phyloP scores from a whole-genome alignment of 1,284 basidiomycete genomes.

The Somion occarium region DNA sequence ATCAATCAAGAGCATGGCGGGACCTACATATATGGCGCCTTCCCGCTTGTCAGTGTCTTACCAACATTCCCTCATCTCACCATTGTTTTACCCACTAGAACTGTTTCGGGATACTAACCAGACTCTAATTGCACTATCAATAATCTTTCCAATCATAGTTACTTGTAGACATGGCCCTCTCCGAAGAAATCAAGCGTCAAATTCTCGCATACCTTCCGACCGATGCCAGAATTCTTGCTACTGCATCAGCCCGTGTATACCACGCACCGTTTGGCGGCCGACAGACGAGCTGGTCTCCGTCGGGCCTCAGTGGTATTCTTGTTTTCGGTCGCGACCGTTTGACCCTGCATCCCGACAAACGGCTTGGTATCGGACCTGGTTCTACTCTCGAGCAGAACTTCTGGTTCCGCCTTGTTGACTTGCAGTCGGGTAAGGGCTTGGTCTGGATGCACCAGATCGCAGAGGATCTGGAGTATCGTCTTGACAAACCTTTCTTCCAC shows the following conservation, averaged over 20 bases:
- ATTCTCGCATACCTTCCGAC: slow-evolving; percentile 25
- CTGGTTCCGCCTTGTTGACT: slow-evolving; percentile 75
- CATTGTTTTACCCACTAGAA: not conserved
- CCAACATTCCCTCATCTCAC: not conserved
- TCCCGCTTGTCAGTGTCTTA: not conserved
- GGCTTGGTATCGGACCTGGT: slow-evolving; percentile 14
- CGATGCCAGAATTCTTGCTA: slow-evolving; percentile 22
- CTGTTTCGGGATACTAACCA: not conserved
- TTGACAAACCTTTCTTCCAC: slow-evolving; percentile 93
- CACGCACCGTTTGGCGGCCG: slow-evolving; percentile 45
- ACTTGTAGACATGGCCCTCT: slow-evolving; percentile 11
- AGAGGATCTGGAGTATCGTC: slow-evolving; percentile 73
- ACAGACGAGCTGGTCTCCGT: slow-evolving; percentile 61
- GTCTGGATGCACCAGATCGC: slow-evolving; percentile 90
- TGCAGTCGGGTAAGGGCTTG: slow-evolving; percentile 61
- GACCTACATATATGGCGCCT: not conserved
- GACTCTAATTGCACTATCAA: not conserved
- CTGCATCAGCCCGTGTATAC: slow-evolving; percentile 41
- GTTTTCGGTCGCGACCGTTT: slow-evolving; percentile 65
- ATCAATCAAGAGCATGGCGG: not conserved
- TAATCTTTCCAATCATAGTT: not conserved
- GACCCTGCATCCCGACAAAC: slow-evolving; percentile 22
- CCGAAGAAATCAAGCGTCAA: slow-evolving; percentile 22
- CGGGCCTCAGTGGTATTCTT: slow-evolving; percentile 67
- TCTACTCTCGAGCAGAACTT: slow-evolving; percentile 29